Conservation (phyloP, 2,329 filamentous ascomycete species). For the Trematosphaeria pertusa region DNA sequence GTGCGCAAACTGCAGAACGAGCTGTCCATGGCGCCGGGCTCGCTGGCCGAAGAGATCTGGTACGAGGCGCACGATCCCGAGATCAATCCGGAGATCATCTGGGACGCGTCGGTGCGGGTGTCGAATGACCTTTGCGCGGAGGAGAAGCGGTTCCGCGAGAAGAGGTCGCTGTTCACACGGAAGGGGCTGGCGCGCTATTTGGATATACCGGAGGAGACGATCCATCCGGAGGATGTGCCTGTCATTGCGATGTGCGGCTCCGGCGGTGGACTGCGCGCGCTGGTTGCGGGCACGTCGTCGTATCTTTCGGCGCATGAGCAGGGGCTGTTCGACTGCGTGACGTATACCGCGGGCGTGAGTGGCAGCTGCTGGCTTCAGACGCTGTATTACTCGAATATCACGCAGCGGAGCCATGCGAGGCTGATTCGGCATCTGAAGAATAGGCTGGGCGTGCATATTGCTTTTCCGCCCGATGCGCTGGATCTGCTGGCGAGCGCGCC, state of each 20-base stretch:
- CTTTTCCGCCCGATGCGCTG: slow-evolving; percentile 86
- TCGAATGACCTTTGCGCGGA: slow-evolving; percentile 82
- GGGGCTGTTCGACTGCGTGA: slow-evolving; percentile 91
- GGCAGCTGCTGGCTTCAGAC: slow-evolving; percentile 96
- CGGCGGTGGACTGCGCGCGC: slow-evolving; percentile 85
- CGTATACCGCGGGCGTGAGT: slow-evolving; percentile 94
- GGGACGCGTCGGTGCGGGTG: slow-evolving; percentile 81
- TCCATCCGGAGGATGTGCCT: slow-evolving; percentile 93
- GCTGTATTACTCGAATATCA: slow-evolving; percentile 82
- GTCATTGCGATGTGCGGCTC: slow-evolving; percentile 94
- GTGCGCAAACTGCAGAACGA: slow-evolving; percentile 85
- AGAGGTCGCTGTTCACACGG: slow-evolving; percentile 71
- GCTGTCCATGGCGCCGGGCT: slow-evolving; percentile 85
- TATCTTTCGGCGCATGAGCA: slow-evolving; percentile 83
- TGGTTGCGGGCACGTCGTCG: slow-evolving; percentile 90
- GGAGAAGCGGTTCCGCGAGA: slow-evolving; percentile 76
- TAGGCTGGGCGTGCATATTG: slow-evolving; percentile 85
- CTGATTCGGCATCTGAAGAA: slow-evolving; percentile 87
- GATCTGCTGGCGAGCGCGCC: slow-evolving; percentile 83
- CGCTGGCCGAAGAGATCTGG: slow-evolving; percentile 93
- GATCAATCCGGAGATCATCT: slow-evolving; percentile 85
- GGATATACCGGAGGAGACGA: slow-evolving; percentile 74
- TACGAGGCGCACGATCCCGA: slow-evolving; percentile 83
- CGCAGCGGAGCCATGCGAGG: slow-evolving; percentile 69
- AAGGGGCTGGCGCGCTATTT: slow-evolving; percentile 84